These are phyloP conservation scores for Venturia effusa DNA, from an alignment of 2,329 filamentous ascomycete genomes.

Conservation along the genomic window DNA sequence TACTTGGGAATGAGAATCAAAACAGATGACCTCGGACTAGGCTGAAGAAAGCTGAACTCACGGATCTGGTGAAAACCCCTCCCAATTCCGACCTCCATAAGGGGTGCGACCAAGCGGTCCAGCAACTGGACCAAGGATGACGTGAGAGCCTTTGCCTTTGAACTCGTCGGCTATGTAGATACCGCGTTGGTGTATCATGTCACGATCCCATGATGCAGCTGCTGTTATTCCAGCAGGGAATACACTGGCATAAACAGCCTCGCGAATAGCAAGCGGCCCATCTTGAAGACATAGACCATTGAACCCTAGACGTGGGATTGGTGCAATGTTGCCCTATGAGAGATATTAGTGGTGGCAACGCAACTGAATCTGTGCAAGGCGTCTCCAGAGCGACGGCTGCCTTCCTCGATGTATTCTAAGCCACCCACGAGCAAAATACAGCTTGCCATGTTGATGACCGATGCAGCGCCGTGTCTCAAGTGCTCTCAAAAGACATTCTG, in stretches of 20 bases:
- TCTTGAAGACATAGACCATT: constrained; percentile 30
- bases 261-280: constrained; percentile 29
- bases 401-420: too few species aligned
- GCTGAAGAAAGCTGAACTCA: background rate
- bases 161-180: constrained; percentile 27
- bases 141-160: constrained; percentile 31
- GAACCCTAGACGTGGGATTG: constrained; percentile 24
- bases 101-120: constrained; percentile 41
- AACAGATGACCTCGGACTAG: too few species aligned
- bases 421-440: too few species aligned
- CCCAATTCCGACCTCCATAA: constrained; percentile 35
- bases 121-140: constrained; percentile 32
- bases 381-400: too few species aligned
- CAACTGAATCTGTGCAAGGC: too few species aligned
- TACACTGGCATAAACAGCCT: constrained; percentile 27
- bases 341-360: background rate
- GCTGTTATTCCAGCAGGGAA: constrained; percentile 30
- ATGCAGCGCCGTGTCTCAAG: background rate
- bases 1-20: too few species aligned
- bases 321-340: constrained; percentile 27
- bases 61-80: constrained; percentile 39
- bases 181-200: constrained; percentile 23
- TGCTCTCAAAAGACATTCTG: background rate
- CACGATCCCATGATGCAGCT: constrained; percentile 27
- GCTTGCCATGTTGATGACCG: background rate